Evolutionary conservation across 1,284 basidiomycete genomes (phyloP).

Genomic region (Sphagnurus paluster): DNA sequence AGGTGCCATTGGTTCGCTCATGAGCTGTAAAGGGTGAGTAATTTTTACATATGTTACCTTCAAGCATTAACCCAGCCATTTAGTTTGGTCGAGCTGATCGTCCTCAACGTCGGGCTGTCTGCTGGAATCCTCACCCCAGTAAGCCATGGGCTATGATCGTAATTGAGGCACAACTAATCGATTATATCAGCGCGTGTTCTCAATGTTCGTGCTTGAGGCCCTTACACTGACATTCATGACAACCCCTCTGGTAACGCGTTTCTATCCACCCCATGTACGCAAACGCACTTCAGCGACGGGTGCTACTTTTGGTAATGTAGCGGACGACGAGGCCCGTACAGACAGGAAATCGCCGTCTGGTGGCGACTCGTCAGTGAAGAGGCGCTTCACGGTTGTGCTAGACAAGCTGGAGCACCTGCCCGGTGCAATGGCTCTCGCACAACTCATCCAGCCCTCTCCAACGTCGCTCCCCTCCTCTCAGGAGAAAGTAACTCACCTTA

Average conservation of each 20-base stretch:
- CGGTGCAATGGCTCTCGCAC: conserved; percentile 69
- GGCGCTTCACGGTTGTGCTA: conserved; percentile 82
- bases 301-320: conserved; percentile 44
- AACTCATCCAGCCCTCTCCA: conserved; percentile 53
- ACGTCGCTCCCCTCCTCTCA: conserved; percentile 7
- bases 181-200: conserved; percentile 66
- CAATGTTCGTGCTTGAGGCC: conserved; percentile 93
- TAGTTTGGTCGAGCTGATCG: conserved; percentile 88
- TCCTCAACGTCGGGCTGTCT: conserved; percentile 89
- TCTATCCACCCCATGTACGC: conserved; percentile 74
- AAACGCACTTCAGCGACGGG: conserved; percentile 47
- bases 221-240: conserved; percentile 87
- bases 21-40: conserved; percentile 91
- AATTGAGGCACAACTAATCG: too few relatives aligned
- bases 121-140: conserved; percentile 79
- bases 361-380: conserved; percentile 38
- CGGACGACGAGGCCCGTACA: conserved; percentile 32
- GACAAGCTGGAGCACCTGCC: conserved; percentile 89
- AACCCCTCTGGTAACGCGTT: conserved; percentile 76
- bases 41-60: conserved; percentile 4
- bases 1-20: conserved; percentile 85
- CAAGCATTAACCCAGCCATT: not conserved
- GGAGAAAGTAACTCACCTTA: conserved; percentile 1
- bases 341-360: conserved; percentile 17
- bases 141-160: conserved; percentile 17